Evolutionary conservation across 352 stramenopile genomes (phyloP), one percentile per base, ranked within the genome.

Genomic region (Phytophthora syringae): DNA sequence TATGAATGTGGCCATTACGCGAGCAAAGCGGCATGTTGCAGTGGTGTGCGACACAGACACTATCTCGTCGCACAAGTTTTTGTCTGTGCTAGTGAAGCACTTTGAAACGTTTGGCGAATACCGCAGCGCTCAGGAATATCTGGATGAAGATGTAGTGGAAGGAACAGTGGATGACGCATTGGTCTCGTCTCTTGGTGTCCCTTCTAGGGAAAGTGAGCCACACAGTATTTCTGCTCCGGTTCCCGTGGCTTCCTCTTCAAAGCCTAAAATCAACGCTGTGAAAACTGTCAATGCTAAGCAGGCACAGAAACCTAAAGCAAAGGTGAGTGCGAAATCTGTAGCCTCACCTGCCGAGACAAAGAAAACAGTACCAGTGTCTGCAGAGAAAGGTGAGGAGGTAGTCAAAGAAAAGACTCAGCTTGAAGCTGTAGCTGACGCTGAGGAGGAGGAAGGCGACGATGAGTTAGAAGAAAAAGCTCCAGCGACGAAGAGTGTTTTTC

Each of bases 1-100:
- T n/a, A 92, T 99, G 67, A 99, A 99, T 81, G 97, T 99, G 20
- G 97, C 97, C 11, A 88, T 99, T 10, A 99, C 97, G 20, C 77
- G 97, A 22, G 97, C 97, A 1, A 98, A 98, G 72, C 86, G 97
- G 20, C 97, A 99, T 69, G 84, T 98, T n/a, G 87, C 84, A 16
- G 61, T 99, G 1, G 82, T 99, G 20, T 97, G 95, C 57, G 97
- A 99, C 74, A 91, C 82, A 4, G 94, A 98, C 34, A 99, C 95
- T 22, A 97, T 98, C 53, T 84, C 77, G 2, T 67, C 83, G 47
- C 89, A 98, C 74, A 70, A 78, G 16, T 99, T 99, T 64, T 78
- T 99, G 20, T 85, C 84, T 47, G 79, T 75, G 3, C 62, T 99
- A 45, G 76, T 93, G 2, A 70, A 91, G 39, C 97, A 98, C 76